Evolutionary conservation across 169 alveolate species (phyloP), one percentile per base, ranked within the genome.

Genomic region (Cryptosporidium xiaoi): DNA sequence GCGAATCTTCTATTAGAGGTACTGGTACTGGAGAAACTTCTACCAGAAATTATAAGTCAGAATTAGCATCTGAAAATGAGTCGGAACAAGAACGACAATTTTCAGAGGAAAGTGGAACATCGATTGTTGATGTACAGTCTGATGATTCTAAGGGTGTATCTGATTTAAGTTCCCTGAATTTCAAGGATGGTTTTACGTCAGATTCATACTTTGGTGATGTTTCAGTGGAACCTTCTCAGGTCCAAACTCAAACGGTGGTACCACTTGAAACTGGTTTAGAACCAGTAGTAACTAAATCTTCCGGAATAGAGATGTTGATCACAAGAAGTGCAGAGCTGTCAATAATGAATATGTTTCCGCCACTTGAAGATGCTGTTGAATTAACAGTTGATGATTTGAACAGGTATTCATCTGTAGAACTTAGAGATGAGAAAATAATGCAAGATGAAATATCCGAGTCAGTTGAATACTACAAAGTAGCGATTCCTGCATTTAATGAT

Each of bases 351-450:
- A 31, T 77, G 10, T 77, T 77, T 36, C 87, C 87, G 5, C 1
- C 65, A 8, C n/a, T 77, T 12, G 87, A 77, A 0, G 27, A 40
- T 2, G 87, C 71, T 2, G 66, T 18, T 24, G 44, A 20, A 10
- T 29, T 77, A 16, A 58, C 64, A 24, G 60, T 77, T 40, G 58
- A 66, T 33, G 87, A 77, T 16, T 40, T 62, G n/a, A 33, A 20
- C 46, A 77, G 53, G 64, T 77, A 60, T 48, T 40, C 87, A 60
- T 34, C 66, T 27, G 71, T 77, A 20, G 69, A 60, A 33, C 71
- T 77, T 13, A 60, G 31, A 10, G 87, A 77, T 24, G 87, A 77
- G 65, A 77, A 60, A 33, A 62, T 56, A 20, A 27, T 62, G 8
- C 62, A 34, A 15, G 36, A 50, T n/a, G 62, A 77, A 44, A 18